Conservation (phyloP, 2,329 filamentous ascomycete species). For the Paraphoma chrysanthemicola region DNA sequence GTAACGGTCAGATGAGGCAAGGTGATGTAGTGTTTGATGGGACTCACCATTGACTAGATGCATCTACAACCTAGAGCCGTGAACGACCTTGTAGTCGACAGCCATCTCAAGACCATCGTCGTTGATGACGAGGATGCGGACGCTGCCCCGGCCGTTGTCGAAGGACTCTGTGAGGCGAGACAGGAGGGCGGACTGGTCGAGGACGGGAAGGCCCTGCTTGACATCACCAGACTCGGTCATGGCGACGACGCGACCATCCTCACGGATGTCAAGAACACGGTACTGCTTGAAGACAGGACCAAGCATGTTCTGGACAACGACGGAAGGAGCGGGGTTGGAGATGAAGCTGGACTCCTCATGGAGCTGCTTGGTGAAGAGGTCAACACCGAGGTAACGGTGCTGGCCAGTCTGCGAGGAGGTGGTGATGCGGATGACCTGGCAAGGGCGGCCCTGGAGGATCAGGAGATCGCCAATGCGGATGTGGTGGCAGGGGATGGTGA, state of each 20-base stretch:
- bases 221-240: conserved; percentile 99
- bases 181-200: conserved; percentile 93
- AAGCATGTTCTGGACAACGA: conserved; percentile 99
- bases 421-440: conserved; percentile 99
- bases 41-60: conserved; percentile 39
- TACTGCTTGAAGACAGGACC: conserved; percentile 99
- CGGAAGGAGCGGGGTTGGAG: conserved; percentile 94
- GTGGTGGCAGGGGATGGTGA: conserved; percentile 99
- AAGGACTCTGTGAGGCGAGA: conserved; percentile 82
- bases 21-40: background rate
- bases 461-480: conserved; percentile 98
- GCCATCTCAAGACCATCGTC: conserved; percentile 93
- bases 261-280: conserved; percentile 96
- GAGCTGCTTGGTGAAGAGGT: conserved; percentile 99
- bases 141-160: conserved; percentile 88
- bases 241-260: conserved; percentile 81
- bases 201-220: conserved; percentile 92
- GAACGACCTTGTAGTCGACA: conserved; percentile 99
- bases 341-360: conserved; percentile 99
- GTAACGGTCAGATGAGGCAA: conserved; percentile 16
- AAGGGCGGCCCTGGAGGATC: conserved; percentile 98
- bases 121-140: conserved; percentile 94
- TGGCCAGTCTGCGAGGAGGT: conserved; percentile 97
- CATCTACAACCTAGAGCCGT: conserved; percentile 71
- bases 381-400: conserved; percentile 99